phyloP scores from a whole-genome alignment of 2,329 filamentous ascomycete species.

The Fusarium pseudonygamai region DNA sequence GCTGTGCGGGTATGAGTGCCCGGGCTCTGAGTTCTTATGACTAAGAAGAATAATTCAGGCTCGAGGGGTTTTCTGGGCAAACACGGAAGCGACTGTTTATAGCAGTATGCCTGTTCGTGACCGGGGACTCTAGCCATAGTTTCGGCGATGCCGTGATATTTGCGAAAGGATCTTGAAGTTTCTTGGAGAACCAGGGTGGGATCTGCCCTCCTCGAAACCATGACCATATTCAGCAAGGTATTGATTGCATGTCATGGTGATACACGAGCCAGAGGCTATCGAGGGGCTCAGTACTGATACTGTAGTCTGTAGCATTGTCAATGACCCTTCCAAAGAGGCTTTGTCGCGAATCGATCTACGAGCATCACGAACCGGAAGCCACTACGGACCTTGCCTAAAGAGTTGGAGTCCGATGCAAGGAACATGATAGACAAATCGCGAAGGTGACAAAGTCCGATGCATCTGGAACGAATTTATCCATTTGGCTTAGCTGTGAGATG shows the following conservation, averaged over 20 bases:
- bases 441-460: not conserved
- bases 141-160: constrained; percentile 1
- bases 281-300: not conserved
- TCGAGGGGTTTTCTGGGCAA: not conserved
- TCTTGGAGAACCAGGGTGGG: not conserved
- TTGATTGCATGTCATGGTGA: not conserved
- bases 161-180: not conserved
- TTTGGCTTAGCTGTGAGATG: not conserved
- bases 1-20: too few species aligned
- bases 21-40: not conserved
- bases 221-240: not conserved
- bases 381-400: not conserved
- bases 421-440: not conserved
- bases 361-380: not conserved
- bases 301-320: not conserved
- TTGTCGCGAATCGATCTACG: not conserved
- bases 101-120: not conserved
- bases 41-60: not conserved
- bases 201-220: not conserved
- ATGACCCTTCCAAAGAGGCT: not conserved
- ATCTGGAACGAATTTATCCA: not conserved
- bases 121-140: not conserved
- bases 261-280: not conserved
- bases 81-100: not conserved
- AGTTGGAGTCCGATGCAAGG: not conserved